Base-by-base conservation (phyloP, 352 stramenopile species). In the Elongisporangium prolatum region DNA sequence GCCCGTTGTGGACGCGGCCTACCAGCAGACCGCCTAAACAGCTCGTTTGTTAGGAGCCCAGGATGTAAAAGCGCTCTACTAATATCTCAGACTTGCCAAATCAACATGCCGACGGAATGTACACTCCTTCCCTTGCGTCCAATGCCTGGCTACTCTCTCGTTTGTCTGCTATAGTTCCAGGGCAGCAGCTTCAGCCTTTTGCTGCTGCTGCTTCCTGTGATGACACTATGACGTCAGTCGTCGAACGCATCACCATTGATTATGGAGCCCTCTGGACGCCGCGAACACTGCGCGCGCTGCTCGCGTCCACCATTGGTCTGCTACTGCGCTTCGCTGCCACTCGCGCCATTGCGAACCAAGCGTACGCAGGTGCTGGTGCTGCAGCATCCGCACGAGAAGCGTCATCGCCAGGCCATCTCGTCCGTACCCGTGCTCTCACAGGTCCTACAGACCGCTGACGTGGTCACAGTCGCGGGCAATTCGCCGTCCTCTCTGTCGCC, bases 371-470 rank as follows among this genome's bases (percentile, higher is more conserved):
- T 91, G 24, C 52, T 89, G 48, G 67, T 91, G 25, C 59, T 91
- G 28, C 81, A 91, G 69, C 77, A 89, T 40, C 40, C 57, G 53
- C 73, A 84, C 50, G 81, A 91, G 59, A 77, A 77, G 56, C 64
- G 60, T 21, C 73, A 73, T 38, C 77, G 81, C 4, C 70, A 69
- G 13, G 71, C 79, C 2, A 86, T 91, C 63, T 88, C 77, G 38
- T 89, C 81, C 4, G 77, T 91, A 18, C 79, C 81, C 3, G 68
- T 91, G 40, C 61, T 91, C 50, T n/a, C 71, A 28, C 69, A 81
- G 11, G 80, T 79, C 24, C 62, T 91, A 4, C 24, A 65, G 24
- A 54, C 57, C 21, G 61, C 71, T 44, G 63, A 57, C n/a, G 56
- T 89, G 38, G 64, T 87, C 17, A 64, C 69, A 0, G 66, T 88